Conservation (phyloP, 768 basidiomycete species). For the Coprinopsis sp. region DNA sequence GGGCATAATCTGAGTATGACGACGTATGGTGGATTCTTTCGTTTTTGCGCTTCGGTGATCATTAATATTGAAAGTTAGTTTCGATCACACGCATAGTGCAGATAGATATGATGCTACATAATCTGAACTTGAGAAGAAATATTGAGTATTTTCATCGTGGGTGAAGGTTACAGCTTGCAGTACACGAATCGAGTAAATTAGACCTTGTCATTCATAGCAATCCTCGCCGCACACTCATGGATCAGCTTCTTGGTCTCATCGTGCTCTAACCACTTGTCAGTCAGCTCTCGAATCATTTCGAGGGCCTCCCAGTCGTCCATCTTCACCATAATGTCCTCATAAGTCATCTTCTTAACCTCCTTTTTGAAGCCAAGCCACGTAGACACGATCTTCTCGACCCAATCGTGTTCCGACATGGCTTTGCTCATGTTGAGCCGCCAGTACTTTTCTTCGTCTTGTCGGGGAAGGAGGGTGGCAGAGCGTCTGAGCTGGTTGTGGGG, state of each 20-base stretch:
- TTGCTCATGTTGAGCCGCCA: slow-evolving; percentile 6
- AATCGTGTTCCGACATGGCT: not conserved
- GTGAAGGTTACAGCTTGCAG: no score
- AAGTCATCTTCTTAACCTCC: not conserved
- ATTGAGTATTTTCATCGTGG: no score
- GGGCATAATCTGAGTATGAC: no score
- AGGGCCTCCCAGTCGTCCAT: slow-evolving; percentile 1
- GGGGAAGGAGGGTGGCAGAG: not conserved
- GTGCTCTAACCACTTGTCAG: slow-evolving; percentile 3
- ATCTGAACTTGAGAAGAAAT: no score
- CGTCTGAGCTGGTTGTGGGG: not conserved
- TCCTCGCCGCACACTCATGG: not conserved
- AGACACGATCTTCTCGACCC: not conserved
- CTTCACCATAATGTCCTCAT: slow-evolving; percentile 2
- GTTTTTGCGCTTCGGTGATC: no score
- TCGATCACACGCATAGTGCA: no score
- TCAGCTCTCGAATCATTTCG: not conserved
- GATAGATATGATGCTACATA: no score
- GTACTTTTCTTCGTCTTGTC: not conserved
- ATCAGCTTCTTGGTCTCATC: not conserved
- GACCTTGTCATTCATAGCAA: no score
- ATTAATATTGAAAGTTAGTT: no score
- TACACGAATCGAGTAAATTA: no score
- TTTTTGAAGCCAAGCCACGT: not conserved
- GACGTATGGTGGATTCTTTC: no score